Evolutionary conservation across 2,329 filamentous ascomycete genomes (phyloP).

Genomic region (Cladorrhinum sp.): DNA sequence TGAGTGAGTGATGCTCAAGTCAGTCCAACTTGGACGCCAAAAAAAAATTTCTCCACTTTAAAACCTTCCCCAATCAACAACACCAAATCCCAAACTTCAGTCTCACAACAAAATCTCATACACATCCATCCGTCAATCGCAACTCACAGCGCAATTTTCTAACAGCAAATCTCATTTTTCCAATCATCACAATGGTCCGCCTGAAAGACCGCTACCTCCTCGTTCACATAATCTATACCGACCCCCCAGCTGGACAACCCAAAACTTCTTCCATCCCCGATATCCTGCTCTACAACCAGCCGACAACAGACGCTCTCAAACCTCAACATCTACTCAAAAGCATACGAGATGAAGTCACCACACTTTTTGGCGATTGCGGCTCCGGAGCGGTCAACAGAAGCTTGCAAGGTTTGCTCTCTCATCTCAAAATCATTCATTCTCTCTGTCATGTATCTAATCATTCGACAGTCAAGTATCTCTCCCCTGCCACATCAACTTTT

Average conservation of each 20-base stretch:
- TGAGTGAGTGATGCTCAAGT: background rate
- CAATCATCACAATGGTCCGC: constrained; percentile 68
- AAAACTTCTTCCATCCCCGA: constrained; percentile 43
- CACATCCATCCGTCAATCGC: no score
- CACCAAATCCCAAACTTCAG: background rate
- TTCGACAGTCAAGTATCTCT: constrained; percentile 80
- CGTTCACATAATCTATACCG: constrained; percentile 88
- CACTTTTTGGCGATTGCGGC: constrained; percentile 87
- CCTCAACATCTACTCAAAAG: constrained; percentile 62
- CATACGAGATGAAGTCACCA: constrained; percentile 66
- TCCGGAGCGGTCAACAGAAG: constrained; percentile 68
- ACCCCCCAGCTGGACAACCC: constrained; percentile 41
- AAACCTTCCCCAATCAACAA: background rate
- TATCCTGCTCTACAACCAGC: constrained; percentile 73
- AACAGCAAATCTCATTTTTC: background rate
- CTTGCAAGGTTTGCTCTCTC: constrained; percentile 56
- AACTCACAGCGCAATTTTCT: no score
- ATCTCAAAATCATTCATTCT: background rate
- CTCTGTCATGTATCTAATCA: background rate
- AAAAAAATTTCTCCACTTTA: background rate
- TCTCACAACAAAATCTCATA: background rate
- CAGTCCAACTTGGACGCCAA: background rate
- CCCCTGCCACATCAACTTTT: constrained; percentile 86
- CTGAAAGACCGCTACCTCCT: constrained; percentile 95
- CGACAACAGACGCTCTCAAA: constrained; percentile 70